These are phyloP conservation scores for Oryza punctata DNA, from an alignment of 176 grass and related monocot species.

Conservation along the genomic window DNA sequence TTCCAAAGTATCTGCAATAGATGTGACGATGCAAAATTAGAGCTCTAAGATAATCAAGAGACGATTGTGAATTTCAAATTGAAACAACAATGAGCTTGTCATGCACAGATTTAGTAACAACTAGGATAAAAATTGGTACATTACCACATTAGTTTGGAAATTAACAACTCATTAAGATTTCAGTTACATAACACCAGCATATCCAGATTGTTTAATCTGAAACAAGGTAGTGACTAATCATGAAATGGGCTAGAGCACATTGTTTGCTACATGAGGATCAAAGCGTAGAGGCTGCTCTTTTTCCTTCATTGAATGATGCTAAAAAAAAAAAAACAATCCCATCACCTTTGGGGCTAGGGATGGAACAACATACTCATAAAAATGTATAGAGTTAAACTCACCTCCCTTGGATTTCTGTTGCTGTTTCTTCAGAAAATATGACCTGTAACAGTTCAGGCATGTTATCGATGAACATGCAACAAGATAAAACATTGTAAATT, in stretches of 20 bases:
- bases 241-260: background rate
- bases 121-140: background rate
- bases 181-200: conserved; percentile 1
- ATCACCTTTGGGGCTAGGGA: background rate
- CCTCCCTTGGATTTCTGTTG: conserved; percentile 79
- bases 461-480: conserved; percentile 25
- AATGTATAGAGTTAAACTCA: conserved; percentile 44
- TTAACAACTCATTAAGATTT: background rate
- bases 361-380: background rate
- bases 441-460: conserved; percentile 55
- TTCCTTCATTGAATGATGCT: background rate
- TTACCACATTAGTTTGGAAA: background rate
- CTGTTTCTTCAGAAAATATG: conserved; percentile 89
- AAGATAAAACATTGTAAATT: conserved; percentile 24
- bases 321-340: background rate
- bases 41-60: conserved; percentile 16
- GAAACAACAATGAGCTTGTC: conserved; percentile 10
- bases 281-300: conserved; percentile 15
- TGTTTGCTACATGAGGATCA: conserved; percentile 7
- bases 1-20: conserved; percentile 70
- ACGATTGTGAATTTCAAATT: conserved; percentile 26
- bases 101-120: background rate
- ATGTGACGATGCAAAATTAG: conserved; percentile 11
- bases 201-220: background rate
- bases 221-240: background rate